Percentiles rank a stretch among this genome's conserved stretches.
phyloP scores from a whole-genome alignment of 73 alveolate species.

The Loxodes magnus region DNA sequence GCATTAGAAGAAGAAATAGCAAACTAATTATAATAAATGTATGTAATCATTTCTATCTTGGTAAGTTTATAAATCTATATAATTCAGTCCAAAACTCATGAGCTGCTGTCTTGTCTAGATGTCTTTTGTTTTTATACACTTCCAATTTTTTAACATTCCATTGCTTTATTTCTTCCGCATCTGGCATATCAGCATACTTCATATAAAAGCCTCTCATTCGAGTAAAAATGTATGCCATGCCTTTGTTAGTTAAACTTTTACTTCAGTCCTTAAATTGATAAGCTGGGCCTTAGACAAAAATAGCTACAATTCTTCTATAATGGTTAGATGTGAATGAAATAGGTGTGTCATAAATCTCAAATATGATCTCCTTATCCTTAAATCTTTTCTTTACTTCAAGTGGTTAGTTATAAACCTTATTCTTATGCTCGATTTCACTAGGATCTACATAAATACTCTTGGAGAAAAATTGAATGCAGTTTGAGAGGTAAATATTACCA shows the following conservation, averaged over 20 bases:
- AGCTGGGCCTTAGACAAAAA: conserved; percentile 35
- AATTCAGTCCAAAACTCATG: conserved; percentile 46
- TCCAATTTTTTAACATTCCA: conserved; percentile 28
- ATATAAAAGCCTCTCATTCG: conserved; percentile 39
- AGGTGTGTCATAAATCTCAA: conserved; percentile 39
- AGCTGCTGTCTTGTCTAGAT: conserved; percentile 28
- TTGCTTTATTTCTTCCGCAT: conserved; percentile 18
- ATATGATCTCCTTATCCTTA: conserved; percentile 9
- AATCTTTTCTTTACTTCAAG: conserved; percentile 13
- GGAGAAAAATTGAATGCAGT: no score
- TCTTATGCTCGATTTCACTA: no score
- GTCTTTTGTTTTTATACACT: conserved; percentile 38
- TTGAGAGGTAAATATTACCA: no score
- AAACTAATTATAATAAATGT: no score
- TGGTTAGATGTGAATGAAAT: conserved; percentile 15
- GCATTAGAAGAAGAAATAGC: no score
- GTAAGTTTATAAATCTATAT: conserved; percentile 22
- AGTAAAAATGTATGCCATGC: conserved; percentile 27
- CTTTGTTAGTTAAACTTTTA: background rate
- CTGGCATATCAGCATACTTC: conserved; percentile 25
- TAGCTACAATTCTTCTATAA: conserved; percentile 49
- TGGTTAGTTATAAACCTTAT: no score
- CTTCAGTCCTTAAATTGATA: conserved; percentile 51
- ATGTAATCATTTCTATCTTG: conserved; percentile 2
- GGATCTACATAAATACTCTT: no score